Percentiles rank a stretch among this genome's conserved stretches.
phyloP scores from a whole-genome alignment of 1,284 basidiomycete genomes.

The Ceratobasidium sp. region DNA sequence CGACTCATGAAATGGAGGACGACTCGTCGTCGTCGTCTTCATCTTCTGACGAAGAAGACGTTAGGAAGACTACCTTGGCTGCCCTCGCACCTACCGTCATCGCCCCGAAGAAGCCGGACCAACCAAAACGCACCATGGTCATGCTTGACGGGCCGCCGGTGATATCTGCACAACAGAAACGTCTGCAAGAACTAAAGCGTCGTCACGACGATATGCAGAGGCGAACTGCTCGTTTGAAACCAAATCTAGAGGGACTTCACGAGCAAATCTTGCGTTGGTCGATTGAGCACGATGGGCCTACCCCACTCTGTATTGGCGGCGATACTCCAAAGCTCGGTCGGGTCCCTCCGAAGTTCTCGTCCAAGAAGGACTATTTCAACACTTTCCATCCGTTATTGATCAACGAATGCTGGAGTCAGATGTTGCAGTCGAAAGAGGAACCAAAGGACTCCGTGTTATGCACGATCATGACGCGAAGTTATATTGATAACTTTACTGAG shows the following conservation, averaged over 20 bases:
- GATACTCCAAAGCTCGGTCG: slow-evolving; percentile 49
- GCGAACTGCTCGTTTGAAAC: slow-evolving; percentile 21
- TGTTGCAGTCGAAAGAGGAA: slow-evolving; percentile 74
- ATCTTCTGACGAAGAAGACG: slow-evolving; percentile 24
- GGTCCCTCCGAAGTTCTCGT: slow-evolving; percentile 71
- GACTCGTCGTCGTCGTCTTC: slow-evolving; percentile 14
- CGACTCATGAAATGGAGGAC: slow-evolving; percentile 7
- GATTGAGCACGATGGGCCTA: slow-evolving; percentile 63
- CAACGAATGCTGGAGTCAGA: slow-evolving; percentile 92
- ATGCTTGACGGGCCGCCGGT: slow-evolving; percentile 28
- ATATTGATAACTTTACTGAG: slow-evolving; percentile 75
- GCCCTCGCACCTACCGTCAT: slow-evolving; percentile 20
- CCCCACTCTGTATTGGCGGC: slow-evolving; percentile 60
- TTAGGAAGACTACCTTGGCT: slow-evolving; percentile 22
- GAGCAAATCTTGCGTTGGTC: slow-evolving; percentile 36
- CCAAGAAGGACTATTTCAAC: slow-evolving; percentile 71
- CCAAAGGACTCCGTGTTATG: slow-evolving; percentile 60
- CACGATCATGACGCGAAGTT: slow-evolving; percentile 68
- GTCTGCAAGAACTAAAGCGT: slow-evolving; percentile 11
- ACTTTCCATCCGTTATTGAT: slow-evolving; percentile 89
- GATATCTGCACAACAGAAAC: slow-evolving; percentile 7
- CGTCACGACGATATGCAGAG: slow-evolving; percentile 20
- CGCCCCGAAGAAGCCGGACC: slow-evolving; percentile 19
- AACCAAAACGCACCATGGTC: slow-evolving; percentile 33
- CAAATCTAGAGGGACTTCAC: slow-evolving; percentile 24